phyloP scores from a whole-genome alignment of 352 stramenopile species.

The Phytophthora sojae region DNA sequence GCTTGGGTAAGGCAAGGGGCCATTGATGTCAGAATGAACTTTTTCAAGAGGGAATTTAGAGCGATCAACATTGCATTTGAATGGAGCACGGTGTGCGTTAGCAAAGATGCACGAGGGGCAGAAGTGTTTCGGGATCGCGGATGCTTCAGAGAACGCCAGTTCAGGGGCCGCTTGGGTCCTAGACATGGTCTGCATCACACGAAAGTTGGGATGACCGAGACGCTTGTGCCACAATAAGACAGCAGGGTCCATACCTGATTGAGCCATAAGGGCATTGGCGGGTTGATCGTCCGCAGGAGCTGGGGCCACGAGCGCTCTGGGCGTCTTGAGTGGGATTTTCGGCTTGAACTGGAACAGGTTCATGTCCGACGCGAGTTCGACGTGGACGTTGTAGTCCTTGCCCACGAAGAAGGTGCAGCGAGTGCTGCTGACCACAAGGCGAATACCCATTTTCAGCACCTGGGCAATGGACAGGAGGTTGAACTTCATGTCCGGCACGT shows the following conservation, averaged over 20 bases:
- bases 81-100: conserved; percentile 17
- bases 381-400: conserved; percentile 5
- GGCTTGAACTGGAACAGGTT: conserved; percentile 11
- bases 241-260: conserved; percentile 18
- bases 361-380: not conserved
- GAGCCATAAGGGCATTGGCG: conserved; percentile 8
- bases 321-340: conserved; percentile 7
- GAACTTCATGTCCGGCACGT: conserved; percentile 16
- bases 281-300: not conserved
- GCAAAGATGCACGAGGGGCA: conserved; percentile 12
- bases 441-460: not conserved
- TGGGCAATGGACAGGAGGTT: conserved; percentile 15
- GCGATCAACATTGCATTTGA: conserved; percentile 11
- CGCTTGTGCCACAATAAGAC: conserved; percentile 14
- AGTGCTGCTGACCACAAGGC: conserved; percentile 4
- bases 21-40: conserved; percentile 4
- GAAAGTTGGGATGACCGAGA: conserved; percentile 19
- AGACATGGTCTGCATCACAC: conserved; percentile 17
- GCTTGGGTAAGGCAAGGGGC: conserved; percentile 11
- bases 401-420: conserved; percentile 5
- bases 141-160: conserved; percentile 14
- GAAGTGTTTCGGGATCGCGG: conserved; percentile 4
- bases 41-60: conserved; percentile 2
- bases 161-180: conserved; percentile 6
- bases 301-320: not conserved